Evolutionary conservation across 805 yeast genomes (phyloP).

Genomic region (Kuraishia hungarica): DNA sequence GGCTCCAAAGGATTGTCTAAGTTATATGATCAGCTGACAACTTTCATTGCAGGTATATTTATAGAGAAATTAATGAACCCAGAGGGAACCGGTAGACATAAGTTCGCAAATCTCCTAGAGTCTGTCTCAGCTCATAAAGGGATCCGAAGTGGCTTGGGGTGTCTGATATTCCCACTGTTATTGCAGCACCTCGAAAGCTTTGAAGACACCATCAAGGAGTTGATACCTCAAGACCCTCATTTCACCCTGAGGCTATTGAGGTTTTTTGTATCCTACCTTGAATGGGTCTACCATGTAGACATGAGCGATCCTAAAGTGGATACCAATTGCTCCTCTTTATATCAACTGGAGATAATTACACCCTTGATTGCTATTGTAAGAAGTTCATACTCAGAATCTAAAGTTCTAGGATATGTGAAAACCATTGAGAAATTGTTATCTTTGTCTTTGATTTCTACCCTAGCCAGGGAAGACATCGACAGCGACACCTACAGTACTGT

Average conservation of each 20-base stretch:
- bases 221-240: not conserved
- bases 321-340: not conserved
- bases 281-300: not conserved
- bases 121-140: not conserved
- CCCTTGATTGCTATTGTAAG: not conserved
- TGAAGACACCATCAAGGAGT: not conserved
- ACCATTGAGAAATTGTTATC: not conserved
- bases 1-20: not conserved
- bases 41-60: slow-evolving; percentile 4
- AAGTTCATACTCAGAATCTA: not conserved
- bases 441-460: not conserved
- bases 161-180: not conserved
- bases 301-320: not conserved
- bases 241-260: not conserved
- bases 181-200: not conserved
- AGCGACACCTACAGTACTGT: not conserved
- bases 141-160: not conserved
- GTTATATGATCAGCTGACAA: not conserved
- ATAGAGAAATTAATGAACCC: slow-evolving; percentile 7
- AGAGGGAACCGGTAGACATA: not conserved
- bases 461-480: not conserved
- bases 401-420: not conserved
- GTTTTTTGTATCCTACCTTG: not conserved
- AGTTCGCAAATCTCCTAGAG: not conserved
- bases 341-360: not conserved